Conservation (phyloP, 345 rosid genomes). For the Syzygium grande region DNA sequence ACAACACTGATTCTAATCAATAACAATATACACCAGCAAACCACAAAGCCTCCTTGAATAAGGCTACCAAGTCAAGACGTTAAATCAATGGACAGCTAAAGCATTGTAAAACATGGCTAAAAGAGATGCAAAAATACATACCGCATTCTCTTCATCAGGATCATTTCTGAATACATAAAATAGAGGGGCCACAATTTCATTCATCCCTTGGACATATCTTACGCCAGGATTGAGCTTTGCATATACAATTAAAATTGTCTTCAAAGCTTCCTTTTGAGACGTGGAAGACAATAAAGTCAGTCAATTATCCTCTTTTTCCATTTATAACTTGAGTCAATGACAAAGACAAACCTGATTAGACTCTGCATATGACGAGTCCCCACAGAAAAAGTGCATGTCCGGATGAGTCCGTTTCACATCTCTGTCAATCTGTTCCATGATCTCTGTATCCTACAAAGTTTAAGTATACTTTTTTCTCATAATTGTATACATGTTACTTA, state of each 20-base stretch:
- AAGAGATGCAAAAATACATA: conserved; percentile 20
- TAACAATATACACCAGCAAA: not conserved
- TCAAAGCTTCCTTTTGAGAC: conserved; percentile 71
- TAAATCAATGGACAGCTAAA: not conserved
- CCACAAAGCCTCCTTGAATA: not conserved
- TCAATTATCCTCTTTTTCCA: not conserved
- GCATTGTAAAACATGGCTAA: not conserved
- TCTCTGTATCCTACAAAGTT: conserved; percentile 67
- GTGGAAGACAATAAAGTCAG: not conserved
- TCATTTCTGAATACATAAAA: conserved; percentile 80
- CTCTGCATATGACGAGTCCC: conserved; percentile 67
- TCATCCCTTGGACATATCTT: conserved; percentile 99
- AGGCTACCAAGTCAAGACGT: not conserved
- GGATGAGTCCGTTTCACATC: conserved; percentile 99
- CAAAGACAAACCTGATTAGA: conserved; percentile 61
- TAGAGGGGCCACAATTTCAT: conserved; percentile 88
- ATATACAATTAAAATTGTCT: conserved; percentile 57
- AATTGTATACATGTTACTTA: not conserved
- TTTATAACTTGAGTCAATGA: not conserved
- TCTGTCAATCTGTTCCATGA: conserved; percentile 89
- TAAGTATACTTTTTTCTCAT: not conserved
- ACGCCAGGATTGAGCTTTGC: conserved; percentile 98
- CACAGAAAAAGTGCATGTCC: conserved; percentile 88
- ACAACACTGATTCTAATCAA: not conserved
- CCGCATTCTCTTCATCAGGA: conserved; percentile 71